A percentile compares a stretch with the other conserved stretches of the same genome.
These are phyloP conservation scores for Suhomyces wounanorum DNA, from an alignment of 1,139 yeast species.

Conservation along the genomic window DNA sequence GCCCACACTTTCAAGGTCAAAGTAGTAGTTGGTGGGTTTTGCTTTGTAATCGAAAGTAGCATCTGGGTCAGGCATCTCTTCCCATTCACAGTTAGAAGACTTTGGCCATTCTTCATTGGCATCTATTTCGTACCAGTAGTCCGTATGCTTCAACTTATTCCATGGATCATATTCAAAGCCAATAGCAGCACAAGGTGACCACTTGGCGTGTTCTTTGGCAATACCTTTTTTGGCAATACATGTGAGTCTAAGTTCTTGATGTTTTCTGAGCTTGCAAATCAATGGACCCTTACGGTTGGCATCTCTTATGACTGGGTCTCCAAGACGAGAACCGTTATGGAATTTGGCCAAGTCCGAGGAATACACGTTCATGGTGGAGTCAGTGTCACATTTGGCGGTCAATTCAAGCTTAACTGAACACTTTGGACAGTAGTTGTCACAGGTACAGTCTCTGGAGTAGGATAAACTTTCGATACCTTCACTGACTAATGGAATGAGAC, in stretches of 20 bases:
- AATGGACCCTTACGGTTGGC: conserved; percentile 78
- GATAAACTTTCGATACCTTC: conserved; percentile 77
- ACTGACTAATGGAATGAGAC: conserved; percentile 85
- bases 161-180: conserved; percentile 99
- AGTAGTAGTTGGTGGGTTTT: conserved; percentile 74
- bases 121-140: conserved; percentile 92
- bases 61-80: conserved; percentile 89
- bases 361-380: conserved; percentile 85
- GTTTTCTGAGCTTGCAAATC: conserved; percentile 87
- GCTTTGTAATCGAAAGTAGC: conserved; percentile 87
- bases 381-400: conserved; percentile 86
- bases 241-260: conserved; percentile 84
- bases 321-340: conserved; percentile 55
- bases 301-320: conserved; percentile 84
- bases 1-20: conserved; percentile 93
- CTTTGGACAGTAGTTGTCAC: conserved; percentile 95
- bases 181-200: conserved; percentile 97
- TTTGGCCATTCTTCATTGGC: conserved; percentile 92
- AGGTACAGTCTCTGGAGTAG: conserved; percentile 92
- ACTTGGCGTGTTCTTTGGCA: conserved; percentile 97
- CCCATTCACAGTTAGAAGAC: conserved; percentile 88
- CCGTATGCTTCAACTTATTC: conserved; percentile 95
- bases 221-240: conserved; percentile 98
- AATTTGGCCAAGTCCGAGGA: conserved; percentile 75
- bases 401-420: conserved; percentile 87